These are phyloP conservation scores for Yamadazyma conglobata DNA, from an alignment of 1,139 yeast genomes.

Conservation along the genomic window DNA sequence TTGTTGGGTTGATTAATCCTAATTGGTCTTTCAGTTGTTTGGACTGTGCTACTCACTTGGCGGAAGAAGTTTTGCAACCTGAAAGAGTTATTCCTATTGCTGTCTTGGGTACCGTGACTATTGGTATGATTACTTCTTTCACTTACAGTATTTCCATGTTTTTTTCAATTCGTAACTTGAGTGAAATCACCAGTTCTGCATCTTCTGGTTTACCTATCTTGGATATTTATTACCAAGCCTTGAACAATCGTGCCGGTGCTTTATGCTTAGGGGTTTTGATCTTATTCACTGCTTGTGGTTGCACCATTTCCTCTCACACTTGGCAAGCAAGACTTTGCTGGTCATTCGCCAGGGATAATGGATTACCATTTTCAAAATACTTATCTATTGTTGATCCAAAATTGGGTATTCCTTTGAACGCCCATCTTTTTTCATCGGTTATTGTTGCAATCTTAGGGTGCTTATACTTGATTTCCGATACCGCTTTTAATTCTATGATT, in stretches of 20 bases:
- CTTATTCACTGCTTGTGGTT: conserved; percentile 37
- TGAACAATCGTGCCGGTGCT: conserved; percentile 36
- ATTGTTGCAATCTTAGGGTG: conserved; percentile 41
- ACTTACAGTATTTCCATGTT: conserved; percentile 42
- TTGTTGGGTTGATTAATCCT: conserved; percentile 42
- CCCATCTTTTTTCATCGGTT: conserved; percentile 39
- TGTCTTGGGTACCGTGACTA: conserved; percentile 40
- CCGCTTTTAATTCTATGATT: conserved; percentile 47
- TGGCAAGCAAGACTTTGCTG: conserved; percentile 67
- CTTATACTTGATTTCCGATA: conserved; percentile 38
- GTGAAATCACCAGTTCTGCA: conserved; percentile 22
- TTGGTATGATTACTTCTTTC: conserved; percentile 39
- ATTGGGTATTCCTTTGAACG: conserved; percentile 43
- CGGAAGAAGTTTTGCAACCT: conserved; percentile 39
- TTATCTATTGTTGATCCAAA: conserved; percentile 41
- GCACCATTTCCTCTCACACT: conserved; percentile 42
- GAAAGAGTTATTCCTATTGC: conserved; percentile 41
- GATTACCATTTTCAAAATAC: conserved; percentile 42
- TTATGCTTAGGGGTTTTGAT: conserved; percentile 32
- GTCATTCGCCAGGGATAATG: conserved; percentile 75
- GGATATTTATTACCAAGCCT: conserved; percentile 40
- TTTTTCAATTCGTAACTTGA: conserved; percentile 35
- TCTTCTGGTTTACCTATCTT: conserved; percentile 43
- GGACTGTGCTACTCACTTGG: conserved; percentile 42
- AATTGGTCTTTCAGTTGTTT: conserved; percentile 44